Conservation (phyloP, 768 basidiomycete species). For the Rhodotorula babjevae region DNA sequence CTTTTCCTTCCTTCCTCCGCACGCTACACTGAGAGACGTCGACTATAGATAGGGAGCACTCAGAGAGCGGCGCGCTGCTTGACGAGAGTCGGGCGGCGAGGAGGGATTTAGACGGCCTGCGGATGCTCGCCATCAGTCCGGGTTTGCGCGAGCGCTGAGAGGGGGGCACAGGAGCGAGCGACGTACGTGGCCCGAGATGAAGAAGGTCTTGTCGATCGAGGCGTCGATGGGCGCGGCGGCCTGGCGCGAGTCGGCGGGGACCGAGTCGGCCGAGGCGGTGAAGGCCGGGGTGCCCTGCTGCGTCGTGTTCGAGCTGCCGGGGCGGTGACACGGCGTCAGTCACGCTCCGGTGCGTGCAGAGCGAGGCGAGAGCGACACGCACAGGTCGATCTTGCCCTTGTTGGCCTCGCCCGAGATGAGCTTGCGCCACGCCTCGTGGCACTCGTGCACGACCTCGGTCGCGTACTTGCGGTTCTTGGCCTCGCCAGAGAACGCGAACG, state of each 20-base stretch:
- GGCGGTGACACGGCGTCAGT: background rate
- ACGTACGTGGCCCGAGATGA: constrained; percentile 58
- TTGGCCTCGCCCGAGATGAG: constrained; percentile 70
- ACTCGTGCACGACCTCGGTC: constrained; percentile 97
- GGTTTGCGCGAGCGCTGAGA: background rate
- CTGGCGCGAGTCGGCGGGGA: constrained; percentile 75
- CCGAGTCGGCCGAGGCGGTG: constrained; percentile 58
- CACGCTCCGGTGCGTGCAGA: background rate
- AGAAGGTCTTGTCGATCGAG: constrained; percentile 54
- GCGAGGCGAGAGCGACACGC: constrained; percentile 46
- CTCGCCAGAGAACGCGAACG: constrained; percentile 96
- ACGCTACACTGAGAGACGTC: no score
- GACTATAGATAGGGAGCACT: background rate
- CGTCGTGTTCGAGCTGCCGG: constrained; percentile 70
- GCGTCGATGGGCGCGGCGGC: constrained; percentile 57
- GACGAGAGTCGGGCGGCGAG: no score
- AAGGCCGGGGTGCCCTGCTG: constrained; percentile 68
- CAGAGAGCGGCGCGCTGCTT: background rate
- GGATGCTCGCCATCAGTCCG: background rate
- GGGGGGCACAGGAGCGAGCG: background rate
- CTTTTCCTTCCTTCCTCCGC: no score
- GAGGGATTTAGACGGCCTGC: background rate
- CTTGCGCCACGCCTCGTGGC: constrained; percentile 96
- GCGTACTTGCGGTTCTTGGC: constrained; percentile 99
- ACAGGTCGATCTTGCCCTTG: constrained; percentile 79